A percentile compares a stretch with the other conserved stretches of the same genome.
Conservation (phyloP, 2,329 filamentous ascomycete genomes). For the Colletotrichum ledebouriae region DNA sequence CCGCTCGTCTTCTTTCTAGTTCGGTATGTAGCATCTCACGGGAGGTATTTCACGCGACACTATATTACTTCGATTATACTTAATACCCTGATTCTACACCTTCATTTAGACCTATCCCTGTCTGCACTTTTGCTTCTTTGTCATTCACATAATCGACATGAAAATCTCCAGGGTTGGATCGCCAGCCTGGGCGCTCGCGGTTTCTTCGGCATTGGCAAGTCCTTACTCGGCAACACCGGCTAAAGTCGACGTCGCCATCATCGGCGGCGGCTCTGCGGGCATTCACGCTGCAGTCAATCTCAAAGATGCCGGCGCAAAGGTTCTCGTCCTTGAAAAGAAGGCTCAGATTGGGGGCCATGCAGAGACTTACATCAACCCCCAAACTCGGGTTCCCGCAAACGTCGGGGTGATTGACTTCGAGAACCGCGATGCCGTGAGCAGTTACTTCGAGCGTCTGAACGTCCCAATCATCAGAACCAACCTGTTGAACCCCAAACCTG, state of each 20-base stretch:
- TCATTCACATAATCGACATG: conserved; percentile 5
- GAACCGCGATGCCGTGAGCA: conserved; percentile 50
- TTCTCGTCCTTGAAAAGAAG: conserved; percentile 57
- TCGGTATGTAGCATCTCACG: background rate
- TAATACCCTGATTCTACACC: background rate
- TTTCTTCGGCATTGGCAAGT: conserved; percentile 6
- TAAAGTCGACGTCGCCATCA: conserved; percentile 48
- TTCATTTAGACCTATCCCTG: background rate
- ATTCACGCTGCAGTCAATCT: conserved; percentile 57
- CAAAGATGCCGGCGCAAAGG: conserved; percentile 51
- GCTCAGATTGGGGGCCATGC: conserved; percentile 56
- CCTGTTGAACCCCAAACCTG: conserved; percentile 1
- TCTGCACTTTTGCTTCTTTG: background rate
- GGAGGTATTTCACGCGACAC: too few species aligned
- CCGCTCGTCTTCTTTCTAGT: background rate
- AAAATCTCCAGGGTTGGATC: conserved; percentile 26
- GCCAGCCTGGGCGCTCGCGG: conserved; percentile 9
- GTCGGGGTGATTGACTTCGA: conserved; percentile 48
- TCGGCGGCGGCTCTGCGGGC: conserved; percentile 58
- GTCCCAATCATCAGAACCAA: conserved; percentile 44
- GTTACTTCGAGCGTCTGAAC: conserved; percentile 54
- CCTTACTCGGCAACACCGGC: conserved; percentile 9
- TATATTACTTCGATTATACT: background rate
- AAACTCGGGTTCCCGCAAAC: conserved; percentile 35
- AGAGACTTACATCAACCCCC: conserved; percentile 54